Conservation (phyloP, 2,329 filamentous ascomycete genomes). For the Byssothecium circinans region DNA sequence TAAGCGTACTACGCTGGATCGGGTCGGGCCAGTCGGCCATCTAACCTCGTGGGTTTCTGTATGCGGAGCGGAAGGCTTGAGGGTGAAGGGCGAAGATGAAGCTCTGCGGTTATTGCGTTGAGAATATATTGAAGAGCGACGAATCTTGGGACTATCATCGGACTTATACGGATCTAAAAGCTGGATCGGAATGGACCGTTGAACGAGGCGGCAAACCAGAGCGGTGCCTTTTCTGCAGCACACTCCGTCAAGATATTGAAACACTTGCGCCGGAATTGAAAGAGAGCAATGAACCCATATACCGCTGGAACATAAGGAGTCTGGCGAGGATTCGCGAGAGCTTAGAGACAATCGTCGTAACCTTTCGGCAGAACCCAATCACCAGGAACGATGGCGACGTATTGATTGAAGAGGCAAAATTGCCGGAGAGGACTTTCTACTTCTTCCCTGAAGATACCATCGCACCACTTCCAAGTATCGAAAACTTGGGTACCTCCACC, state of each 20-base stretch:
- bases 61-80: too few relatives aligned
- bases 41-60: too few relatives aligned
- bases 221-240: constrained; percentile 11
- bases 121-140: constrained; percentile 6
- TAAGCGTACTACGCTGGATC: not conserved
- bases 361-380: constrained; percentile 17
- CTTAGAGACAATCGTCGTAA: constrained; percentile 18
- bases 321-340: constrained; percentile 18
- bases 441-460: constrained; percentile 20
- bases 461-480: constrained; percentile 7
- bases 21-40: not conserved
- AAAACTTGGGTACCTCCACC: constrained; percentile 8
- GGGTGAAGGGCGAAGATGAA: constrained; percentile 4
- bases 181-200: not conserved
- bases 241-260: constrained; percentile 7
- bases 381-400: not conserved
- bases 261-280: not conserved
- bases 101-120: constrained; percentile 9
- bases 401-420: not conserved
- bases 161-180: constrained; percentile 3
- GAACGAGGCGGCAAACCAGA: not conserved
- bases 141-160: constrained; percentile 10
- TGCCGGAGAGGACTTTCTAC: constrained; percentile 19
- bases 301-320: constrained; percentile 24
- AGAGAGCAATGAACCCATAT: constrained; percentile 7